Evolutionary conservation across 208 protist species (phyloP).

Genomic region (Trypanosoma theileri): DNA sequence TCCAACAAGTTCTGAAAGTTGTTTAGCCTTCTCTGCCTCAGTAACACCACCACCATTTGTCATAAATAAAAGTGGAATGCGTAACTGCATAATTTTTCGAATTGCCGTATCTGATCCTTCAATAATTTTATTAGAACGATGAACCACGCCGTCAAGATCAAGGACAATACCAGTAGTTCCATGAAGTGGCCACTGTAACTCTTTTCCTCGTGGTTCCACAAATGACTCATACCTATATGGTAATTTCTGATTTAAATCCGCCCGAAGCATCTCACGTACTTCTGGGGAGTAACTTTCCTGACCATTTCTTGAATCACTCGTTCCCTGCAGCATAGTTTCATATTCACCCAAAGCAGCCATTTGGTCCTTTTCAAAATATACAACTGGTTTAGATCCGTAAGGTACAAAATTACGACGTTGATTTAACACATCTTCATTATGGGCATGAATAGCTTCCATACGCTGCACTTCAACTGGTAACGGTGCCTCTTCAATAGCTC

Average conservation of each 20-base stretch:
- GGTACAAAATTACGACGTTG: constrained; percentile 69
- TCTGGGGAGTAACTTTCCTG: constrained; percentile 40
- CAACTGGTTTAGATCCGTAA: constrained; percentile 60
- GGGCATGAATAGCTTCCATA: constrained; percentile 45
- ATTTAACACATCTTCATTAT: constrained; percentile 44
- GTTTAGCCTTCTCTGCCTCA: constrained; percentile 71
- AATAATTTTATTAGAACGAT: constrained; percentile 64
- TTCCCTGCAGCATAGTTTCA: constrained; percentile 27
- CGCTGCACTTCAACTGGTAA: constrained; percentile 49
- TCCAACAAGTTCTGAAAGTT: constrained; percentile 62
- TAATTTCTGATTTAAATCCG: constrained; percentile 68
- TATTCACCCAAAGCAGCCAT: constrained; percentile 87
- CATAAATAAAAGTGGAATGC: constrained; percentile 84
- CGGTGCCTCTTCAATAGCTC: constrained; percentile 24
- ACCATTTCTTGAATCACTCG: neutral
- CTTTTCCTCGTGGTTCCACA: constrained; percentile 21
- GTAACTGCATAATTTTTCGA: constrained; percentile 53
- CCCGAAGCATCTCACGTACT: constrained; percentile 41
- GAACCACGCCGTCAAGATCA: constrained; percentile 85
- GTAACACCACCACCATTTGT: constrained; percentile 71
- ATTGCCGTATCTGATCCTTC: constrained; percentile 70
- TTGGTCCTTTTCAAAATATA: constrained; percentile 58
- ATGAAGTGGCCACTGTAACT: constrained; percentile 70
- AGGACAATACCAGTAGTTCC: constrained; percentile 76
- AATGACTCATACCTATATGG: constrained; percentile 71